phyloP scores from a whole-genome alignment of 768 basidiomycete species.

The Lentinus tigrinus region DNA sequence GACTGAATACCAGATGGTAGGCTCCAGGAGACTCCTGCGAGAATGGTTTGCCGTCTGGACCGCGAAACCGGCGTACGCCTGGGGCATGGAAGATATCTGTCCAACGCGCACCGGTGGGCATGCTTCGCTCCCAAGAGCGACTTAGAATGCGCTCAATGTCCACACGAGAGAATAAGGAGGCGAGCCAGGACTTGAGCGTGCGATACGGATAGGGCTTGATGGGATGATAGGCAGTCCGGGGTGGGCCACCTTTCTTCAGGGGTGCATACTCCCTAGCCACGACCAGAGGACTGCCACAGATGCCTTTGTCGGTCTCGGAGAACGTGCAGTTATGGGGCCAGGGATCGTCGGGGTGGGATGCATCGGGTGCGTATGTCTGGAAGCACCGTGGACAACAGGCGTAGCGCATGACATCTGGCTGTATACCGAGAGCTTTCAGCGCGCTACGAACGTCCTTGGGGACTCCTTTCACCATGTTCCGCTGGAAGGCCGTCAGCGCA shows the following conservation, averaged over 20 bases:
- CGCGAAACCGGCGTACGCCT: conserved; percentile 10
- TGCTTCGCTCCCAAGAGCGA: background rate
- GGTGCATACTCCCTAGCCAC: background rate
- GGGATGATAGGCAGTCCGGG: background rate
- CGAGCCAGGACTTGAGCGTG: conserved; percentile 12
- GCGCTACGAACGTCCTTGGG: conserved; percentile 6
- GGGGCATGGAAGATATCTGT: conserved; percentile 13
- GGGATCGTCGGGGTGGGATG: background rate
- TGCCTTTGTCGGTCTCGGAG: background rate
- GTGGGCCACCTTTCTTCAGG: background rate
- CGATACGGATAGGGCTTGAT: conserved; percentile 6
- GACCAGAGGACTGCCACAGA: background rate
- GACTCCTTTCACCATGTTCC: background rate
- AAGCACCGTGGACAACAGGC: conserved; percentile 11
- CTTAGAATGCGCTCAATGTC: conserved; percentile 9
- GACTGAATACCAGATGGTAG: conserved; percentile 7
- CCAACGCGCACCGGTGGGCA: background rate
- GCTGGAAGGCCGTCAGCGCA: background rate
- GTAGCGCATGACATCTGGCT: background rate
- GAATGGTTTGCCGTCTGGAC: conserved; percentile 7
- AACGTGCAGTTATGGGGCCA: conserved; percentile 7
- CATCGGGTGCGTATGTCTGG: conserved; percentile 1
- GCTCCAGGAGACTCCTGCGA: background rate
- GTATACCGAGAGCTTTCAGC: background rate
- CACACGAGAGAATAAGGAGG: conserved; percentile 8